Conservation (phyloP, 192 early-diverging fungal genomes). For the Entophlyctis luteolus region DNA sequence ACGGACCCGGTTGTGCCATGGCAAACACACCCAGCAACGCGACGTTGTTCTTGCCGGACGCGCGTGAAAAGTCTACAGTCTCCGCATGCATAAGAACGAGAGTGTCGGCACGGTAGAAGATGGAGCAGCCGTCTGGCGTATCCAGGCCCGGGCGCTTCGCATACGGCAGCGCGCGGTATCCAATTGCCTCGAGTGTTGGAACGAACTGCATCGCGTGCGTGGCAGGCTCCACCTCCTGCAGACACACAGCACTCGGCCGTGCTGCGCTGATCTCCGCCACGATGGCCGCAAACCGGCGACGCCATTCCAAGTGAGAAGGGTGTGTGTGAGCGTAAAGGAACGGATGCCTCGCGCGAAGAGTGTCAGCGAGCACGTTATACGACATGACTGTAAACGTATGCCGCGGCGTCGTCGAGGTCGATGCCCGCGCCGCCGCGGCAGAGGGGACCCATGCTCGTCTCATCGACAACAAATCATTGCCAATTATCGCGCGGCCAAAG, state of each 20-base stretch:
- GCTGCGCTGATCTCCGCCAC: background rate
- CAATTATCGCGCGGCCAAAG: no score
- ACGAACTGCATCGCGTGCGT: constrained; percentile 1
- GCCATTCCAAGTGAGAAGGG: background rate
- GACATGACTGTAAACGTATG: constrained; percentile 12
- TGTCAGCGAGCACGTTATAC: constrained; percentile 23
- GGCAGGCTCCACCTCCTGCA: constrained; percentile 23
- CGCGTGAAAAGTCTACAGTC: background rate
- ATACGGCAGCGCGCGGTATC: constrained; percentile 1
- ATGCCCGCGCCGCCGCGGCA: background rate
- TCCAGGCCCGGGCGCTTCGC: background rate
- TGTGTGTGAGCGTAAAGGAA: background rate
- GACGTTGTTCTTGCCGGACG: constrained; percentile 21
- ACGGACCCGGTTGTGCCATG: background rate
- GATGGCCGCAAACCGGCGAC: background rate
- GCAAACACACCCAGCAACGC: background rate
- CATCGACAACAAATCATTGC: no score
- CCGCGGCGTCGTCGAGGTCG: background rate
- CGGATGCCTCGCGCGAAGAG: constrained; percentile 5
- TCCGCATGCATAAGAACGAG: constrained; percentile 1
- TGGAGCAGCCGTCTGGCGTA: constrained; percentile 15
- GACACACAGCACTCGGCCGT: constrained; percentile 2
- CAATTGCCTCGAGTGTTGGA: background rate
- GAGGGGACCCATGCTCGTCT: no score
- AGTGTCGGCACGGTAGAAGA: background rate